phyloP scores from a whole-genome alignment of 257 asterid genomes.

The Gentiana dahurica region DNA sequence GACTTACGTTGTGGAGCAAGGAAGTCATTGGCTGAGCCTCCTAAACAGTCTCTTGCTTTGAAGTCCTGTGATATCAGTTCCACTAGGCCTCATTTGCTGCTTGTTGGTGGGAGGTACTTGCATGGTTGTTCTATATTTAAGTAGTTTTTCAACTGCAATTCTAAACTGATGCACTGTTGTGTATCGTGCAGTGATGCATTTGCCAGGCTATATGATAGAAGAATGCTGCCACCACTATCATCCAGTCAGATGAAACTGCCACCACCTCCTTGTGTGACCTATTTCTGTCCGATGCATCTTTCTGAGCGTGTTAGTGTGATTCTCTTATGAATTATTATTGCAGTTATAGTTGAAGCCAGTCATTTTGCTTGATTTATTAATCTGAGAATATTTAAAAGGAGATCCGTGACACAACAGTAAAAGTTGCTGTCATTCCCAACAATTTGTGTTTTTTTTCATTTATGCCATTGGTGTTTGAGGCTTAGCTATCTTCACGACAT shows the following conservation, averaged over 20 bases:
- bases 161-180: slow-evolving; percentile 6
- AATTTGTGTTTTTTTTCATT: no score
- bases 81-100: slow-evolving; percentile 91
- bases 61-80: slow-evolving; percentile 89
- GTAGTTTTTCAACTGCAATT: slow-evolving; percentile 12
- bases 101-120: slow-evolving; percentile 92
- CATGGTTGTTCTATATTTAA: slow-evolving; percentile 10
- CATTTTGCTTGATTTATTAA: background rate
- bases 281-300: slow-evolving; percentile 96
- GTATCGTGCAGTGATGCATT: slow-evolving; percentile 76
- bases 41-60: slow-evolving; percentile 65
- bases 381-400: no score
- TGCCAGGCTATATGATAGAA: slow-evolving; percentile 93
- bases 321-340: slow-evolving; percentile 5
- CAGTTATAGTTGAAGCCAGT: background rate
- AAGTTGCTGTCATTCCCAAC: no score
- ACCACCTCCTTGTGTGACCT: slow-evolving; percentile 89
- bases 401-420: no score
- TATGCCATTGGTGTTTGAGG: no score
- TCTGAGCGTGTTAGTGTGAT: slow-evolving; percentile 61
- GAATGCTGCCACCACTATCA: slow-evolving; percentile 95
- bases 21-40: slow-evolving; percentile 76
- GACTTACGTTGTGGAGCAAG: slow-evolving; percentile 91
- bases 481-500: no score
- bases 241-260: slow-evolving; percentile 73